Base-by-base conservation (phyloP, 2,329 filamentous ascomycete species). In the Cladosporium austrohemisphaericum region DNA sequence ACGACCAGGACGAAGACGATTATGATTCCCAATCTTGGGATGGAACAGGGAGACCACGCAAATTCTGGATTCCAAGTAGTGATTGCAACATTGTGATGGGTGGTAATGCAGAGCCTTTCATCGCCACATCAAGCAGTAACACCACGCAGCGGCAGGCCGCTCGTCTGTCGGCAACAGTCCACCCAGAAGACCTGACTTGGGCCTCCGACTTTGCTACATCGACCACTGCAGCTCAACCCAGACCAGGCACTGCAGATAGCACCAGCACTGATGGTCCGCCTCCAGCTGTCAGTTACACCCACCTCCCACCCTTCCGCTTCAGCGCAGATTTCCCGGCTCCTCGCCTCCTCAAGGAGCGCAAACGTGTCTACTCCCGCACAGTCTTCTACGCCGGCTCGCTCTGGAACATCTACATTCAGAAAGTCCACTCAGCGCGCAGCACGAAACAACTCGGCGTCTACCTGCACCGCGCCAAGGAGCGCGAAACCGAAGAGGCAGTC, bases 341-440 rank as follows among this genome's bases (percentile, higher is more conserved):
- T 1, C 69, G 75, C 13, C 69, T 74, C 5, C 65, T 81, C 19
- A 80, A 80, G 51, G 78, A 80, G 58, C 79, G 77, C 65, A 80
- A 80, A 60, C 68, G 78, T 0, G 75, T 80, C 7, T 81, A 81
- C 59, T 78, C 74, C 9, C 72, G 76, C 25, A 81, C 78, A 2
- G 76, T 81, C 4, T 80, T 78, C 57, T 81, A 81, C 52, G 77
- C 77, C 3, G 78, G 78, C 2, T 76, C 72, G 14, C 64, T 79
- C 13, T 81, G 78, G 78, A 81, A 81, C 55, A 76, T 81, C n/a
- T 81, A 81, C 60, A 79, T 81, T 9, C 78, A 81, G 56, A 79
- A 80, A 52, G 75, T 80, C 2, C 41, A 36, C 20, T 76, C 74
- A 1, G 70, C 71, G 2, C 78, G 79, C 55, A 76, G 72, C 46